Evolutionary conservation across 2,329 filamentous ascomycete genomes (phyloP).

Genomic region (Pyricularia pennisetigena): DNA sequence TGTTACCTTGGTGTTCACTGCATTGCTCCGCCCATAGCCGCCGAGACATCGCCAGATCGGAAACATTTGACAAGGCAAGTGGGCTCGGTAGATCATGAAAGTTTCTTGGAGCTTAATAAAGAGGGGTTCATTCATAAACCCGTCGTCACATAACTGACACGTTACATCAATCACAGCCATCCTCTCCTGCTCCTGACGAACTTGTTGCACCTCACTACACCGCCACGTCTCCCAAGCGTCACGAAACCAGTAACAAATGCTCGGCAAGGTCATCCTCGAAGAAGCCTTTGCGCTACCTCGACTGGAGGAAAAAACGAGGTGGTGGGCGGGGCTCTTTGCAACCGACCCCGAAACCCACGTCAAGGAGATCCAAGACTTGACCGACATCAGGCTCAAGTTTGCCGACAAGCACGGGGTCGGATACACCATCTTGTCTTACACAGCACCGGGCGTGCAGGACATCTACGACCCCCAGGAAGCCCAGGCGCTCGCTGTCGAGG

Average conservation of each 20-base stretch:
- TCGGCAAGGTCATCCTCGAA: constrained; percentile 52
- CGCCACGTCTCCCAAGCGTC: too few relatives aligned
- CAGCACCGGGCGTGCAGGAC: constrained; percentile 22
- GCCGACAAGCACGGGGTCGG: constrained; percentile 30
- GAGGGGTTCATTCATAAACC: too few relatives aligned
- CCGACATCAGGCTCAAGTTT: constrained; percentile 28
- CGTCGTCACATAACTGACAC: not conserved
- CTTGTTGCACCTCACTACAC: not conserved
- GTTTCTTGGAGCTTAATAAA: too few relatives aligned
- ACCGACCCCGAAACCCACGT: constrained; percentile 48
- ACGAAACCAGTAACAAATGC: constrained; percentile 26
- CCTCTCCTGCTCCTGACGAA: not conserved
- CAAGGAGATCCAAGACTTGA: constrained; percentile 38
- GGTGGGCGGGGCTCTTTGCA: constrained; percentile 52
- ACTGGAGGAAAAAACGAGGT: constrained; percentile 45
- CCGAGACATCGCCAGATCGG: not conserved
- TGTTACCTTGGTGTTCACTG: not conserved
- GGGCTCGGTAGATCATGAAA: not conserved
- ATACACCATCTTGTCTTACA: constrained; percentile 24
- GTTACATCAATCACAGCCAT: not conserved
- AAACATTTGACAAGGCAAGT: not conserved
- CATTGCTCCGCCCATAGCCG: not conserved
- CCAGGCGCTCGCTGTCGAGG: constrained; percentile 13
- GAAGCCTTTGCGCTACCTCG: constrained; percentile 52
- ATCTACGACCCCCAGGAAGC: constrained; percentile 16